Evolutionary conservation across 164 flowering plant genomes (phyloP).

Genomic region (Magnolia kwangsiensis): DNA sequence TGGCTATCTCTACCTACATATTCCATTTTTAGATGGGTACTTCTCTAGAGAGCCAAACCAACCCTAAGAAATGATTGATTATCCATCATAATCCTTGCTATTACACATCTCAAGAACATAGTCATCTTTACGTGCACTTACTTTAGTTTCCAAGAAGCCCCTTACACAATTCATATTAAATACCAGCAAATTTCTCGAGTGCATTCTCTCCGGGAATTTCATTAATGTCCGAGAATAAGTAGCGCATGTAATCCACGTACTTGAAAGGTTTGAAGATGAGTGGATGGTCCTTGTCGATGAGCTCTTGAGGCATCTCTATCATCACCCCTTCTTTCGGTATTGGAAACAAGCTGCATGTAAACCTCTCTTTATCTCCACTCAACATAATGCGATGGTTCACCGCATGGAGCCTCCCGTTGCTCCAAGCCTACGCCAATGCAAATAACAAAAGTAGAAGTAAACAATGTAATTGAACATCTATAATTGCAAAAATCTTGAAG

Average conservation of each 20-base stretch:
- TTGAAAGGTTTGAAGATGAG: slow-evolving; percentile 42
- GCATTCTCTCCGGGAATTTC: slow-evolving; percentile 15
- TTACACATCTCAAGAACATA: no score
- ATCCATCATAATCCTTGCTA: no score
- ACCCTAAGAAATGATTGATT: no score
- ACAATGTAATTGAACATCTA: no score
- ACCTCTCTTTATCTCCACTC: slow-evolving; percentile 41
- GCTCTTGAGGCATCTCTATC: slow-evolving; percentile 40
- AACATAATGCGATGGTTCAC: slow-evolving; percentile 47
- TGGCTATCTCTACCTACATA: no score
- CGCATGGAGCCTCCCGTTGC: slow-evolving; percentile 59
- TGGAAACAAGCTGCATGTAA: slow-evolving; percentile 35
- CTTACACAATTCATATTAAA: slow-evolving; percentile 11
- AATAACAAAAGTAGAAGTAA: no score
- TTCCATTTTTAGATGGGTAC: no score
- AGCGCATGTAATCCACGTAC: slow-evolving; percentile 28
- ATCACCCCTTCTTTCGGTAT: slow-evolving; percentile 32
- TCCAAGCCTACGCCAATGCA: slow-evolving; percentile 50
- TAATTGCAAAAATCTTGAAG: no score
- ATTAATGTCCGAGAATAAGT: slow-evolving; percentile 14
- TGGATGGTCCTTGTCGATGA: slow-evolving; percentile 59
- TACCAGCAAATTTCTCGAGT: slow-evolving; percentile 35
- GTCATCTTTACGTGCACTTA: no score
- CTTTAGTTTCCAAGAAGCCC: no score
- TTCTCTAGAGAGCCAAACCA: no score